These are phyloP conservation scores for Pestalotiopsis sp. DNA, from an alignment of 2,329 filamentous ascomycete species.

Conservation along the genomic window DNA sequence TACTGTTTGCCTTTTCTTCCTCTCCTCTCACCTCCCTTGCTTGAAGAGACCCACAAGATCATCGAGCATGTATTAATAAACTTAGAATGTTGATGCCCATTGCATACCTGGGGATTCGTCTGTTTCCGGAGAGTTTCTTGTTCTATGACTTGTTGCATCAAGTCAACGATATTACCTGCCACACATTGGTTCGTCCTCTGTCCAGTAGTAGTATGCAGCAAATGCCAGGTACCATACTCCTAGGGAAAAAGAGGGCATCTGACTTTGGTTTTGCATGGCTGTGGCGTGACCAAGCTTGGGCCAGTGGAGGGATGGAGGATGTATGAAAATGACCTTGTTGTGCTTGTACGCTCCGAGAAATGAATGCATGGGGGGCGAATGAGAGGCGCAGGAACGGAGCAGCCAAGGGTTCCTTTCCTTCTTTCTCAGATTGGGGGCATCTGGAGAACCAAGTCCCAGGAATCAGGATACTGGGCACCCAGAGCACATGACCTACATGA, in stretches of 20 bases:
- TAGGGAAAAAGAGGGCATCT: not conserved
- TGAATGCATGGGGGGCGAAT: not conserved
- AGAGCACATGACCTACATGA: not conserved
- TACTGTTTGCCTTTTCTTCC: not conserved
- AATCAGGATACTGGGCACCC: not conserved
- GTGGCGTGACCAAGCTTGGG: not conserved
- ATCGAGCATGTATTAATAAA: not conserved
- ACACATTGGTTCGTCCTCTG: not conserved
- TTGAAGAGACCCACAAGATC: not conserved
- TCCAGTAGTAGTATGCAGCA: not conserved
- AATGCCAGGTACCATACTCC: not conserved
- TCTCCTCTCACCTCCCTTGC: not conserved
- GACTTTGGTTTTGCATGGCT: not conserved
- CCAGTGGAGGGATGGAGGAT: not conserved
- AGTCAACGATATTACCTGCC: too few species aligned
- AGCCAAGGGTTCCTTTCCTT: not conserved
- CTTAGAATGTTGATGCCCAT: not conserved
- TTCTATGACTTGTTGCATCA: too few species aligned
- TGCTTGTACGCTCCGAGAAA: not conserved
- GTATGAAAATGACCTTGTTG: too few species aligned
- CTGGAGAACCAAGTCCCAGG: not conserved
- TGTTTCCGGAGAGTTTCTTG: not conserved
- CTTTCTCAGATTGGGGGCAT: not conserved
- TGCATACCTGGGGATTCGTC: too few species aligned
- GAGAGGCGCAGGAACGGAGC: not conserved